Conservation (phyloP, 257 asterid genomes). For the Nicotiana paniculata region DNA sequence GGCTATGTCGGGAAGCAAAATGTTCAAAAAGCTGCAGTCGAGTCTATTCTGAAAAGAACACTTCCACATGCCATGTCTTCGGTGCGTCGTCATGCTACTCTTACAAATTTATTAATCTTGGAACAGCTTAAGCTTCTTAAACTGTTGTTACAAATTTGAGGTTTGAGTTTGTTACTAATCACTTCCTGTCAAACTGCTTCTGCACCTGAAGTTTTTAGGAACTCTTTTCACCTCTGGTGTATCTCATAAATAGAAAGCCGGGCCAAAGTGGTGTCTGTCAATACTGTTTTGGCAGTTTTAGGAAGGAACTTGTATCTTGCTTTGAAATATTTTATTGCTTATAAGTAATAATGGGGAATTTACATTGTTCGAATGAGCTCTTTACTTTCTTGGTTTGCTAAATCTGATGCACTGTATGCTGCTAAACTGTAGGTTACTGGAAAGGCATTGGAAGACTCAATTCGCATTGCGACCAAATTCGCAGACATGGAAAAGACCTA, state of each 20-base stretch:
- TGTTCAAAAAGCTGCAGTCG: slow-evolving; percentile 69
- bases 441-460: slow-evolving; percentile 82
- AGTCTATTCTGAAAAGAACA: slow-evolving; percentile 88
- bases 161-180: neutral
- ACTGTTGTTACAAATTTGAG: neutral
- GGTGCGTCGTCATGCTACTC: slow-evolving; percentile 33
- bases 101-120: neutral
- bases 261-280: neutral
- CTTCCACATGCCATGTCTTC: slow-evolving; percentile 96
- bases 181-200: neutral
- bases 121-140: neutral
- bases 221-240: neutral
- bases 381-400: slow-evolving; percentile 12
- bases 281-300: neutral
- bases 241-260: neutral
- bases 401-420: slow-evolving; percentile 5
- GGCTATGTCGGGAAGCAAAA: slow-evolving; percentile 55
- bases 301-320: neutral
- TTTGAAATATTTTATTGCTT: neutral
- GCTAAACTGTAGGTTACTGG: slow-evolving; percentile 54
- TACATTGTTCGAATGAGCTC: neutral
- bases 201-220: neutral
- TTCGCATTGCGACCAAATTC: slow-evolving; percentile 70
- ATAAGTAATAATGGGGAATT: neutral
- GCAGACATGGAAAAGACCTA: slow-evolving; percentile 73